A percentile compares a stretch with the other conserved stretches of the same genome.
These are phyloP conservation scores for Fagus crenata DNA, from an alignment of 306 rosid species.

Conservation along the genomic window DNA sequence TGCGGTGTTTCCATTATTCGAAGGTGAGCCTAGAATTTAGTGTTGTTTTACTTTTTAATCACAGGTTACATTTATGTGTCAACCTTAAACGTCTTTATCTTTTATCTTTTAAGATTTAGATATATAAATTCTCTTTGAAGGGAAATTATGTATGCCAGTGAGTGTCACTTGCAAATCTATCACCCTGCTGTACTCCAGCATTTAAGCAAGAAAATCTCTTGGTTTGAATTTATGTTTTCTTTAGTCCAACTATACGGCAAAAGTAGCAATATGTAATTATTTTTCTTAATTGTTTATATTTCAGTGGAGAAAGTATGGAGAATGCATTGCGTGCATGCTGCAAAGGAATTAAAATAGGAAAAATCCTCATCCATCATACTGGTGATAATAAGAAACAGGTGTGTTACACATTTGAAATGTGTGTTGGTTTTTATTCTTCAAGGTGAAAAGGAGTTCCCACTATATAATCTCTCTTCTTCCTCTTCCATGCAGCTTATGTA, in stretches of 20 bases:
- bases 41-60: constrained; percentile 5
- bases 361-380: constrained; percentile 2
- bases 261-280: not conserved
- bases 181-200: not conserved
- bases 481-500: constrained; percentile 2
- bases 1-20: constrained; percentile 5
- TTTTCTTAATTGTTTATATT: not conserved
- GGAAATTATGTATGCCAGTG: no score
- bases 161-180: not conserved
- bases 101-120: constrained; percentile 1
- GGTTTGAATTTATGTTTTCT: not conserved
- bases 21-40: not conserved
- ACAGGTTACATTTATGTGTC: not conserved
- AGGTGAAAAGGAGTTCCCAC: not conserved
- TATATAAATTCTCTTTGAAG: constrained; percentile 5
- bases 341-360: constrained; percentile 11
- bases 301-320: constrained; percentile 15
- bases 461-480: not conserved
- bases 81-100: not conserved
- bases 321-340: constrained; percentile 12
- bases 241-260: not conserved
- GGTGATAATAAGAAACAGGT: constrained; percentile 5
- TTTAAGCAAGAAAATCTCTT: not conserved
- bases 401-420: not conserved
- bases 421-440: not conserved